phyloP scores from a whole-genome alignment of 139 green algal species.

The Tetraselmis striata region DNA sequence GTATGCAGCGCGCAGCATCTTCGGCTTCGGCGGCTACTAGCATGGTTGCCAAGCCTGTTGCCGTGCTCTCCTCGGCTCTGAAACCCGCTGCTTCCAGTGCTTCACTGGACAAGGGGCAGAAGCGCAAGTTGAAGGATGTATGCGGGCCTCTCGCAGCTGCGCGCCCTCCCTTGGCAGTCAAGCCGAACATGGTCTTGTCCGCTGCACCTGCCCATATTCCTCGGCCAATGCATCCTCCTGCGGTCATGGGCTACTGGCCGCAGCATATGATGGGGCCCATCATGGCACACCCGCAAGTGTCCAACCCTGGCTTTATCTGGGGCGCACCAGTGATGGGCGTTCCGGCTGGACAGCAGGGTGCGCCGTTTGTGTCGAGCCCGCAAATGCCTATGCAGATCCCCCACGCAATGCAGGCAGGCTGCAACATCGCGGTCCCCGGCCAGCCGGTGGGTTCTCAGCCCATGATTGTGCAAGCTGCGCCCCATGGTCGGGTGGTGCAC shows the following conservation, averaged over 20 bases:
- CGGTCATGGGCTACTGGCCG: neutral
- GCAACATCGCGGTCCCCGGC: neutral
- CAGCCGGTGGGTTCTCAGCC: neutral
- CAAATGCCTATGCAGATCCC: neutral
- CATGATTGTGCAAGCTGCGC: neutral
- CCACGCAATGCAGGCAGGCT: neutral
- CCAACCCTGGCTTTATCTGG: neutral
- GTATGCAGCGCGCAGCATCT: neutral
- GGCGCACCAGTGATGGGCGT: neutral
- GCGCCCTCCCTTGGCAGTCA: neutral
- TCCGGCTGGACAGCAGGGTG: neutral
- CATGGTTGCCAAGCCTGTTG: too few relatives aligned
- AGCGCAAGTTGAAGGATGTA: neutral
- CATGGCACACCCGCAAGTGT: neutral
- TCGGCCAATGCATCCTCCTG: neutral
- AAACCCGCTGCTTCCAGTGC: too few relatives aligned
- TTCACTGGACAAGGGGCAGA: too few relatives aligned
- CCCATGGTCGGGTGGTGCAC: neutral
- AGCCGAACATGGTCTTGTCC: neutral
- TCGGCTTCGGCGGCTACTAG: too few relatives aligned
- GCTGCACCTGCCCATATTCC: neutral
- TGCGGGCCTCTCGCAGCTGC: neutral
- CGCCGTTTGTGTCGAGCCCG: neutral
- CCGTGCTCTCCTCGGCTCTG: too few relatives aligned
- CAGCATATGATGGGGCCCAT: neutral